phyloP scores from a whole-genome alignment of 345 rosid species.

The Arabidopsis suecica region DNA sequence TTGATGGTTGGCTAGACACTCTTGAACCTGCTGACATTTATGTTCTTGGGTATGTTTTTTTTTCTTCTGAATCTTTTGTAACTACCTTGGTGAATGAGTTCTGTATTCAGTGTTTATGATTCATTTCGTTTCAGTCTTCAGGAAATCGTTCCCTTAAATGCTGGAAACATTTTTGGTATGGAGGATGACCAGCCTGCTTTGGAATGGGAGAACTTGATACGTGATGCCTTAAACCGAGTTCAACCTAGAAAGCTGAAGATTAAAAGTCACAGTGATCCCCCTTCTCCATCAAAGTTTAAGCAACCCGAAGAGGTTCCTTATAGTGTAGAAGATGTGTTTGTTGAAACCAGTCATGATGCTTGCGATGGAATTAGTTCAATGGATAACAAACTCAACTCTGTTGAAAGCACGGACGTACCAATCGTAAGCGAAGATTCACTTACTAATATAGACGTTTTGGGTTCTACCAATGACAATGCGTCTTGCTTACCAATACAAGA shows the following conservation, averaged over 20 bases:
- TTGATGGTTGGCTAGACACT: conserved; percentile 71
- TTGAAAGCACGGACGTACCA: conserved; percentile 33
- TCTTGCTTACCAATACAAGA: conserved; percentile 45
- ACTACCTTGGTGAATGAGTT: not conserved
- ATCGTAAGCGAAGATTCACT: conserved; percentile 9
- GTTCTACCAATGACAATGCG: conserved; percentile 38
- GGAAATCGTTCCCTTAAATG: conserved; percentile 90
- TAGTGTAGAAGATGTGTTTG: conserved; percentile 61
- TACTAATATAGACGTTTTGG: conserved; percentile 20
- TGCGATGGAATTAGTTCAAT: conserved; percentile 63
- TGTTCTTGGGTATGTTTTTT: conserved; percentile 63
- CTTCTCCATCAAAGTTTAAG: conserved; percentile 81
- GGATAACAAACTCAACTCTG: conserved; percentile 52
- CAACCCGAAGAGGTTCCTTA: conserved; percentile 57
- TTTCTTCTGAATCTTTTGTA: not conserved
- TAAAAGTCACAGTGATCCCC: conserved; percentile 80
- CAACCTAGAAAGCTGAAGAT: conserved; percentile 55
- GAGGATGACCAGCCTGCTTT: conserved; percentile 78
- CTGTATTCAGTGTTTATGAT: not conserved
- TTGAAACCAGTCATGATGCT: conserved; percentile 67
- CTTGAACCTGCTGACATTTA: conserved; percentile 83
- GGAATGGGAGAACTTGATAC: conserved; percentile 85
- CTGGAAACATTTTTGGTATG: conserved; percentile 87
- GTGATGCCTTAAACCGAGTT: conserved; percentile 67
- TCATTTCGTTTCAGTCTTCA: conserved; percentile 62